Base-by-base conservation (phyloP, 331 rosid species). In the Malus hybrid region DNA sequence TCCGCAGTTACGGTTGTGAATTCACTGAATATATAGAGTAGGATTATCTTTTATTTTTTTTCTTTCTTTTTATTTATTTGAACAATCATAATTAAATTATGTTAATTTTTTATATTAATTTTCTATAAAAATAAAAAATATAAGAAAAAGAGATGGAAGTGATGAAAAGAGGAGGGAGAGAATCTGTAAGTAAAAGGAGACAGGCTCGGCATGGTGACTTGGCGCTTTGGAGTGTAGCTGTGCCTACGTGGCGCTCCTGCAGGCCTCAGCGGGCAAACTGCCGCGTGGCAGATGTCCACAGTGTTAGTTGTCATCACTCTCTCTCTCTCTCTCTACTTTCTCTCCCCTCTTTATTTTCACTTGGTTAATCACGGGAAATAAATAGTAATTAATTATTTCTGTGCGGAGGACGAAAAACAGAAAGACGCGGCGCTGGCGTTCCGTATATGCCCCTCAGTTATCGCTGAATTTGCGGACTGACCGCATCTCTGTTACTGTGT, bases 211-310 rank as follows among this genome's bases (percentile, higher is more conserved):
- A 6, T 27, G 62, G 56, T 59, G 32, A 67, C 36, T 39, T 73
- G 75, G 62, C 36, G 52, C 24, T 73, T 79, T 77, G 84, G 80
- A 77, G 55, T 64, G 28, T 86, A 62, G 76, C 73, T 11, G 0
- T 59, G 82, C 78, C 75, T 68, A 85, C 86, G 89, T 85, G 95
- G 88, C 86, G 34, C 20, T 5, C 59, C n/a, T 73, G 71, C 81
- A 59, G 32, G 65, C 71, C 33, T 78, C 62, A 67, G 83, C 70
- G 61, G 82, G 80, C 76, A 52, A 73, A 46, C 5, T 57, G 18
- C 14, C 77, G 82, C 89, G 90, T 86, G 93, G 69, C 87, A 67
- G 69, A 77, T 81, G 59, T 75, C 57, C 22, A 22, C 65, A 1
- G 20, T 80, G 83, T 80, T 86, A 79, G 77, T 69, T 61, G 20